Evolutionary conservation across 495 filamentous ascomycete species (phyloP).

Genomic region (Saxophila tyrrhenica): DNA sequence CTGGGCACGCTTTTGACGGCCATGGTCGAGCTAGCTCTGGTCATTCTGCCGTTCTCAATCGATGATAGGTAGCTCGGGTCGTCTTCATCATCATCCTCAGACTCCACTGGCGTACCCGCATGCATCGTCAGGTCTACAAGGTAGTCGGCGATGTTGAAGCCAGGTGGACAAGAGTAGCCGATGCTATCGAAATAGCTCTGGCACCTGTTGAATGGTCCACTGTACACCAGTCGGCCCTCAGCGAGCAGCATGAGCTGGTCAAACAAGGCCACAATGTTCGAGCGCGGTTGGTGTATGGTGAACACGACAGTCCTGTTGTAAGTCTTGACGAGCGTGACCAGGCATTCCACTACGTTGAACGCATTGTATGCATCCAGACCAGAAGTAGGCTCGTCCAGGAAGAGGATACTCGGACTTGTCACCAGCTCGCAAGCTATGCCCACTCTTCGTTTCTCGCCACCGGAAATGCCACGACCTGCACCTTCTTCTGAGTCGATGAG

Average conservation of each 20-base stretch:
- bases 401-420: constrained; percentile 92
- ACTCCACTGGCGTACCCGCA: constrained; percentile 48
- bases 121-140: constrained; percentile 98
- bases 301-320: constrained; percentile 96
- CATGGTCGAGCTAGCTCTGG: constrained; percentile 74
- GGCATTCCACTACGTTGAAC: constrained; percentile 92
- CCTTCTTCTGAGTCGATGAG: constrained; percentile 97
- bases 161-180: constrained; percentile 84
- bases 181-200: constrained; percentile 86
- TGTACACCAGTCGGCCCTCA: constrained; percentile 82
- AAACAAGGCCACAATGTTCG: constrained; percentile 98
- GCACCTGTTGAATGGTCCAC: constrained; percentile 77
- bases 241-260: constrained; percentile 86
- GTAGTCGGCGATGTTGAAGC: constrained; percentile 98
- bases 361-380: constrained; percentile 93
- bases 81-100: constrained; percentile 44
- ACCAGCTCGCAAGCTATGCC: constrained; percentile 97
- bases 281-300: constrained; percentile 97
- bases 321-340: constrained; percentile 87
- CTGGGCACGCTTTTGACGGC: constrained; percentile 90
- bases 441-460: constrained; percentile 90
- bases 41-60: constrained; percentile 41
- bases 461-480: constrained; percentile 86
- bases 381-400: constrained; percentile 93
- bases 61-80: constrained; percentile 22